Conservation (phyloP, 345 rosid species). For the Eucalyptus melliodora region DNA sequence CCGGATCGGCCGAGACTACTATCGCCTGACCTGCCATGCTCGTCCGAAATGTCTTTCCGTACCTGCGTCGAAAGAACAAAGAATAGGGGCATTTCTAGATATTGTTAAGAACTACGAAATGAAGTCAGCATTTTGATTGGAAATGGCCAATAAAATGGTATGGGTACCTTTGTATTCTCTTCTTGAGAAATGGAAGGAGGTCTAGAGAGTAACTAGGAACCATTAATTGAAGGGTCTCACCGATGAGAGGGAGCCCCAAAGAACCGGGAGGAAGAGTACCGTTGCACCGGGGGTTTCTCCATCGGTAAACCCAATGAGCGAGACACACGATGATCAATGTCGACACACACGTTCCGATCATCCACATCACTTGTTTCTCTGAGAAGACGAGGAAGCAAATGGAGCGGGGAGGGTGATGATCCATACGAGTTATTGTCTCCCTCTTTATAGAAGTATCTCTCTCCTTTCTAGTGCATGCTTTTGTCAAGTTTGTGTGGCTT, state of each 20-base stretch:
- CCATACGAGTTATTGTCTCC: background rate
- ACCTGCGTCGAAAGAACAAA: background rate
- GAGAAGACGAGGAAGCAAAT: background rate
- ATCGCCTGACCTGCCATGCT: background rate
- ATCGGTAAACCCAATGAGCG: background rate
- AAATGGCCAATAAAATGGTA: background rate
- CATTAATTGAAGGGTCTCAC: conserved; percentile 14
- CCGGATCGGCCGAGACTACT: conserved; percentile 6
- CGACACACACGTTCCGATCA: background rate
- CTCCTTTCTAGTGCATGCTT: background rate
- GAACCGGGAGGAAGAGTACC: conserved; percentile 21
- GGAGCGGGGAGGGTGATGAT: background rate
- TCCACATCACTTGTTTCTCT: background rate
- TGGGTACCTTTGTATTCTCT: conserved; percentile 1
- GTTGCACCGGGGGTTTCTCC: conserved; percentile 6
- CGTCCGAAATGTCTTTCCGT: conserved; percentile 6
- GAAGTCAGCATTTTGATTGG: background rate
- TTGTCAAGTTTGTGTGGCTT: background rate
- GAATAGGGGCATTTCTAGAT: background rate
- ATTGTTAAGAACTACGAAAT: background rate
- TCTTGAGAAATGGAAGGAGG: conserved; percentile 8
- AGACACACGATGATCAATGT: background rate
- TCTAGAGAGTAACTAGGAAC: conserved; percentile 10
- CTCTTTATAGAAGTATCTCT: background rate
- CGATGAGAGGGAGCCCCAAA: conserved; percentile 13